Evolutionary conservation across 345 rosid genomes (phyloP).

Genomic region (Aquilaria sinensis): DNA sequence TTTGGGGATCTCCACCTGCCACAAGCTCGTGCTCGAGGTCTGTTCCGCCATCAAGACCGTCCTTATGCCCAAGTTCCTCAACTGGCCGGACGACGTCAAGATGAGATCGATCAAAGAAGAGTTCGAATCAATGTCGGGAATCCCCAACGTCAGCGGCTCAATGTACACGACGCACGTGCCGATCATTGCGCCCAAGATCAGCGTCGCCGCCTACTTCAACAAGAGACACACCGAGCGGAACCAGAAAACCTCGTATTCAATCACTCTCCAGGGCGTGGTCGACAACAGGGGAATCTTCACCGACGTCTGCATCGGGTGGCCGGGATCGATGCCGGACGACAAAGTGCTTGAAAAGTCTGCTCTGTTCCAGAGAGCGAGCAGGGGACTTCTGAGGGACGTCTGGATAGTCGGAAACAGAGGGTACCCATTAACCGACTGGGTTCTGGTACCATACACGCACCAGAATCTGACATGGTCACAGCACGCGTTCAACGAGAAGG

Average conservation of each 20-base stretch:
- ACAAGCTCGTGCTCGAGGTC: constrained; percentile 47
- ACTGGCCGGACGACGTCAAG: constrained; percentile 37
- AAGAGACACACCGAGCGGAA: constrained; percentile 48
- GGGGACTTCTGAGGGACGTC: constrained; percentile 28
- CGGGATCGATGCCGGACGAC: constrained; percentile 54
- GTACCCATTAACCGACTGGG: constrained; percentile 42
- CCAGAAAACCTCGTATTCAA: constrained; percentile 40
- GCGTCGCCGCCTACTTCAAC: constrained; percentile 36
- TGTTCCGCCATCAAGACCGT: constrained; percentile 36
- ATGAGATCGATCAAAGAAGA: constrained; percentile 18
- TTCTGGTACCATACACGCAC: constrained; percentile 42
- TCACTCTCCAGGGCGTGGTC: constrained; percentile 53
- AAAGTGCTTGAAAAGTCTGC: constrained; percentile 38
- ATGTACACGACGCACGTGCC: constrained; percentile 51
- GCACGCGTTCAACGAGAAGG: constrained; percentile 27
- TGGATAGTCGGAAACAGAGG: constrained; percentile 36
- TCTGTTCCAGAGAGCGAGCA: constrained; percentile 24
- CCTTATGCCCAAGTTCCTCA: constrained; percentile 41
- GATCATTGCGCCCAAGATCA: constrained; percentile 39
- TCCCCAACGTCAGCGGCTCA: constrained; percentile 38
- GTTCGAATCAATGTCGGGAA: constrained; percentile 28
- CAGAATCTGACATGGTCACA: constrained; percentile 48
- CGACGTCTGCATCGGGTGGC: constrained; percentile 53
- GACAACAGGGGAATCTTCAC: constrained; percentile 36
- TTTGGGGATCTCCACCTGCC: constrained; percentile 53